These are phyloP conservation scores for Candida nemodendra DNA, from an alignment of 805 yeast species.

Conservation along the genomic window DNA sequence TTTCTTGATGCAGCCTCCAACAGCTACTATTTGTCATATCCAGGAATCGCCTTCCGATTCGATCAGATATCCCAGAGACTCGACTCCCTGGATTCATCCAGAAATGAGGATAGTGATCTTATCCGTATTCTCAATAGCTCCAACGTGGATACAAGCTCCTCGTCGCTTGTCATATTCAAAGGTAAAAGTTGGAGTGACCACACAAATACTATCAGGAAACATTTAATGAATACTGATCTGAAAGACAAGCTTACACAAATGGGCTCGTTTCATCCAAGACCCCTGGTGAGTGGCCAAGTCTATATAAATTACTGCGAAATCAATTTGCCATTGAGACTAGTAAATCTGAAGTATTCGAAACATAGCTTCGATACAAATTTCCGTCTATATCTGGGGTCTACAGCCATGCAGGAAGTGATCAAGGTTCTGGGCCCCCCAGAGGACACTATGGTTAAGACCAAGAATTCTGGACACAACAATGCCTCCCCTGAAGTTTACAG, in stretches of 20 bases:
- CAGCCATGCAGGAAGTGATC: constrained; percentile 50
- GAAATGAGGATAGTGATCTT: constrained; percentile 9
- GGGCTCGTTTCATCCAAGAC: constrained; percentile 4
- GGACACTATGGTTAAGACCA: constrained; percentile 40
- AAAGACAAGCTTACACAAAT: constrained; percentile 1
- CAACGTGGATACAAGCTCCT: constrained; percentile 36
- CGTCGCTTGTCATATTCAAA: constrained; percentile 38
- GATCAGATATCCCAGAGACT: constrained; percentile 16
- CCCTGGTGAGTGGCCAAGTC: constrained; percentile 3
- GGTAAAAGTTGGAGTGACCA: constrained; percentile 37
- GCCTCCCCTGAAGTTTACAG: constrained; percentile 20
- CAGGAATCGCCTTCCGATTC: constrained; percentile 56
- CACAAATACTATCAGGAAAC: constrained; percentile 3
- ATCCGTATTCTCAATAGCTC: constrained; percentile 27
- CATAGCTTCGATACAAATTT: constrained; percentile 22
- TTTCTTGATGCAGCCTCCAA: constrained; percentile 25
- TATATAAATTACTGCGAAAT: constrained; percentile 12
- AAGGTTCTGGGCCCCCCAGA: constrained; percentile 56
- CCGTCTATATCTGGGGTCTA: constrained; percentile 36
- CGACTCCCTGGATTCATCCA: neutral
- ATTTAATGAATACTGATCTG: constrained; percentile 1
- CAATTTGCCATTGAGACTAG: constrained; percentile 14
- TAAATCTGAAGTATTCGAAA: constrained; percentile 25
- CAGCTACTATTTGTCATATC: constrained; percentile 49
- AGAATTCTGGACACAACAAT: constrained; percentile 35